Evolutionary conservation across 2,329 filamentous ascomycete genomes (phyloP).

Genomic region (Alternaria sp.): DNA sequence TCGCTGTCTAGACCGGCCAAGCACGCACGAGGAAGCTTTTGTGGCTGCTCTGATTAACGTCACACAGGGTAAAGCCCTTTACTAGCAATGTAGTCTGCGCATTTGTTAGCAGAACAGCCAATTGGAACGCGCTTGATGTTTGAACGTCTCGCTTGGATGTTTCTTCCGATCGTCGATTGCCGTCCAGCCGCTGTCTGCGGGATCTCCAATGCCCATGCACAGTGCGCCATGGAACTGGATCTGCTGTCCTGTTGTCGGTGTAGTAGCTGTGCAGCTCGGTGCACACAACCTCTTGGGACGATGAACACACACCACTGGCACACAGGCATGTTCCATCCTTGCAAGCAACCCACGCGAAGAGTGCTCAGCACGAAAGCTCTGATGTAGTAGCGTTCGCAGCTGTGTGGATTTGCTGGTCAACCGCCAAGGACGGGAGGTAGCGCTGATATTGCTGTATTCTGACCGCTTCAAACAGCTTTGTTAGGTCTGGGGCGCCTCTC

Average conservation of each 20-base stretch:
- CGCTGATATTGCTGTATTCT: not conserved
- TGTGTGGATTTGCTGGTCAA: not conserved
- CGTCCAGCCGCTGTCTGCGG: constrained; percentile 17
- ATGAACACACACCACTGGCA: not conserved
- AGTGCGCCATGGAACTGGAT: constrained; percentile 11
- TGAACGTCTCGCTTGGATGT: not conserved
- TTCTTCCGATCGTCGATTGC: constrained; percentile 14
- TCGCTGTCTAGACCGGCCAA: constrained; percentile 12
- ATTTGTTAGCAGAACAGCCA: constrained; percentile 5
- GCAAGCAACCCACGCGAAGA: not conserved
- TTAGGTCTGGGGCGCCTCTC: not conserved
- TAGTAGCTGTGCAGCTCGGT: not conserved
- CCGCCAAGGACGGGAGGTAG: not conserved
- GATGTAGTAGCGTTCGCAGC: not conserved
- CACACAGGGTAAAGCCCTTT: not conserved
- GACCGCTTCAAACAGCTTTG: not conserved
- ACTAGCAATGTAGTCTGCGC: not conserved
- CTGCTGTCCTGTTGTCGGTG: not conserved
- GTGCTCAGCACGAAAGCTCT: not conserved
- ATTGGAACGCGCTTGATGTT: not conserved
- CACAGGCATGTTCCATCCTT: not conserved
- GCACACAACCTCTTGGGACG: not conserved
- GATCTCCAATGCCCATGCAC: constrained; percentile 11
- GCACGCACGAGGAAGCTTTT: constrained; percentile 9
- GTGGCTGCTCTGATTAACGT: constrained; percentile 13